Base-by-base conservation (phyloP, 2,329 filamentous ascomycete genomes). In the Aspergillus sp. region DNA sequence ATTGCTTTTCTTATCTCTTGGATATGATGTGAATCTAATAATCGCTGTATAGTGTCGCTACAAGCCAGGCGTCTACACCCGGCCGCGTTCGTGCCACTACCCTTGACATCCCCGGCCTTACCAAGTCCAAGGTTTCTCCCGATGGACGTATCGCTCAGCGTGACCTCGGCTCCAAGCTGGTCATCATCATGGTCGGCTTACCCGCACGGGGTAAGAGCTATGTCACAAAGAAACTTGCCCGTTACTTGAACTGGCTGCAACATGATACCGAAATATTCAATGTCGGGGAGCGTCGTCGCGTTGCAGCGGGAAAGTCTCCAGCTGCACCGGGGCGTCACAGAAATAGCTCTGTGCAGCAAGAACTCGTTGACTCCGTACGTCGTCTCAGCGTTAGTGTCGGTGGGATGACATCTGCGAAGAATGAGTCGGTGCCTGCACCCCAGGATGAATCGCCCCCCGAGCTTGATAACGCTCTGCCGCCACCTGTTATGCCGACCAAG, bases 231-330 rank as follows among this genome's bases (percentile, higher is more conserved):
- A 99, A 99, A 79, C 85, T 99, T 62, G 90, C 95, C 58, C 86
- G 95, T 61, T 99, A 98, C 72, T 80, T 99, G 51, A 93, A 96
- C 50, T 99, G 95, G 95, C 87, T 97, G 69, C 95, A 99, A 71
- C 93, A 99, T 76, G 91, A 96, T 69, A 95, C 93, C 12, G 85
- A 84, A 65, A 97, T 99, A 66, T 99, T 99, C 85, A 99, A 99
- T 69, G 95, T 99, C 39, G 95, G 95, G 60, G 93, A 96, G 75
- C 85, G 92, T 69, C 85, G 95, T 67, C 88, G 95, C 66, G 85
- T 93, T 51, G 91, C 88, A 17, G 89, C 82, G 27, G 79, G 89
- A 51, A 78, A 77, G 45, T 77, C 77, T n/a, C 69, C 70, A 1
- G 69, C 68, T 15, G 67, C 68, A 9, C 62, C 63, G 24, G 61